These are phyloP conservation scores for Apiospora marii DNA, from an alignment of 2,329 filamentous ascomycete species.

Conservation along the genomic window DNA sequence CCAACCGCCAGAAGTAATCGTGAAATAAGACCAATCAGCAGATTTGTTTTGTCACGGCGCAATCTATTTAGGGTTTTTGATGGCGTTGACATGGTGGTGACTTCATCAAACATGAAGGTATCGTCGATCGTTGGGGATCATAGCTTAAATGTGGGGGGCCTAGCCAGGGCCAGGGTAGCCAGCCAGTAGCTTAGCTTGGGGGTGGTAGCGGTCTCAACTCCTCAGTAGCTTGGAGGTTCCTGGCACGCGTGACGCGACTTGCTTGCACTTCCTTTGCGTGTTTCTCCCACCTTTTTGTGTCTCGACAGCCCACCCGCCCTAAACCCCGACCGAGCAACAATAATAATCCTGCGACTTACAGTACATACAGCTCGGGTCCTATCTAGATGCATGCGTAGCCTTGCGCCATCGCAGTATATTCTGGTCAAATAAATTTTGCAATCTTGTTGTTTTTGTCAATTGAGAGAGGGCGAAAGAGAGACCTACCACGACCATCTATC, in stretches of 20 bases:
- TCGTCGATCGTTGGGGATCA: slow-evolving; percentile 9
- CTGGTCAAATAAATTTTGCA: not conserved
- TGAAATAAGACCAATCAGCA: not conserved
- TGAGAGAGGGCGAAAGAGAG: too few species aligned
- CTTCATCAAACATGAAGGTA: slow-evolving; percentile 16
- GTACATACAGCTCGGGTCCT: not conserved
- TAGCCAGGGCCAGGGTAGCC: not conserved
- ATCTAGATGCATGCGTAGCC: slow-evolving; percentile 3
- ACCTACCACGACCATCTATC: not conserved
- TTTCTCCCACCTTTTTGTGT: slow-evolving; percentile 26
- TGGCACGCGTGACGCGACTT: slow-evolving; percentile 27
- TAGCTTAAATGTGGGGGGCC: not conserved
- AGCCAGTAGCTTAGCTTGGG: not conserved
- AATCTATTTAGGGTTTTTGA: not conserved
- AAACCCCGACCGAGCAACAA: not conserved
- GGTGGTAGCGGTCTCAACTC: not conserved
- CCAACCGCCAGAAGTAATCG: too few species aligned
- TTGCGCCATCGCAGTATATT: not conserved
- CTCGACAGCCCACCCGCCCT: slow-evolving; percentile 23
- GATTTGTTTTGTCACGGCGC: too few species aligned
- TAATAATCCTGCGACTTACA: not conserved
- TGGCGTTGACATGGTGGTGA: slow-evolving; percentile 12
- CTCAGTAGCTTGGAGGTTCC: not conserved
- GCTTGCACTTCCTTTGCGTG: slow-evolving; percentile 18
- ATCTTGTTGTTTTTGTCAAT: not conserved